Conservation (phyloP, 768 basidiomycete genomes). For the Boletellus emodensis region DNA sequence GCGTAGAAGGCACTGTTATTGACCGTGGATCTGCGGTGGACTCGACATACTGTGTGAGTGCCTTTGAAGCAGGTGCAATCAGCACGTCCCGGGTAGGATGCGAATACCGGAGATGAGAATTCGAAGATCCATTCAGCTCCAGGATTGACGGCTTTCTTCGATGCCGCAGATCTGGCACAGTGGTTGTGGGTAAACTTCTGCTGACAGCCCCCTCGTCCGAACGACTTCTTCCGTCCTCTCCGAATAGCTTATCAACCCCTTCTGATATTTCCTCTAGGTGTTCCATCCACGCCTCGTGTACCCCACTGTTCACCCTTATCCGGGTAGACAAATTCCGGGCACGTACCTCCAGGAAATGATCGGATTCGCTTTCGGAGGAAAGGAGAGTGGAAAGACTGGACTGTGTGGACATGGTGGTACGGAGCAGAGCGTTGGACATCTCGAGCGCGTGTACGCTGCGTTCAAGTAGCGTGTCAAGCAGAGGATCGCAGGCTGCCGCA, state of each 20-base stretch:
- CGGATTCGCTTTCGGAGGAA: constrained; percentile 42
- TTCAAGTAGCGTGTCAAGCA: constrained; percentile 72
- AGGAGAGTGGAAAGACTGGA: constrained; percentile 49
- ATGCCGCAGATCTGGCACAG: constrained; percentile 29
- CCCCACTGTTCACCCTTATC: constrained; percentile 42
- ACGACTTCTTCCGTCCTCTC: constrained; percentile 16
- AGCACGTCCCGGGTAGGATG: constrained; percentile 50
- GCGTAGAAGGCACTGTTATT: constrained; percentile 64
- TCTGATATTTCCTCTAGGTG: constrained; percentile 63
- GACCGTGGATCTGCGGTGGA: constrained; percentile 49
- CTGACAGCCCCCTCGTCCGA: constrained; percentile 33
- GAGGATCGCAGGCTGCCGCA: constrained; percentile 42
- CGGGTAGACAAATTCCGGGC: constrained; percentile 51
- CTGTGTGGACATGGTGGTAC: constrained; percentile 72
- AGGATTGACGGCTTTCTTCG: constrained; percentile 47
- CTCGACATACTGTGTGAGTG: constrained; percentile 70
- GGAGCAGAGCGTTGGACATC: constrained; percentile 76
- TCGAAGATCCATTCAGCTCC: constrained; percentile 30
- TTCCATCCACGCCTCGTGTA: constrained; percentile 58
- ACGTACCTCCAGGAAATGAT: constrained; percentile 44
- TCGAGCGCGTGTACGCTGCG: constrained; percentile 83
- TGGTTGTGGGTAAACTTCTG: constrained; percentile 43
- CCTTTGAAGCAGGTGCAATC: constrained; percentile 66
- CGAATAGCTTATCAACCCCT: constrained; percentile 59
- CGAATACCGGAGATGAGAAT: constrained; percentile 46